A percentile compares a stretch with the other conserved stretches of the same genome.
These are phyloP conservation scores for Gymnopilus junonius DNA, from an alignment of 768 basidiomycete genomes.

Conservation along the genomic window DNA sequence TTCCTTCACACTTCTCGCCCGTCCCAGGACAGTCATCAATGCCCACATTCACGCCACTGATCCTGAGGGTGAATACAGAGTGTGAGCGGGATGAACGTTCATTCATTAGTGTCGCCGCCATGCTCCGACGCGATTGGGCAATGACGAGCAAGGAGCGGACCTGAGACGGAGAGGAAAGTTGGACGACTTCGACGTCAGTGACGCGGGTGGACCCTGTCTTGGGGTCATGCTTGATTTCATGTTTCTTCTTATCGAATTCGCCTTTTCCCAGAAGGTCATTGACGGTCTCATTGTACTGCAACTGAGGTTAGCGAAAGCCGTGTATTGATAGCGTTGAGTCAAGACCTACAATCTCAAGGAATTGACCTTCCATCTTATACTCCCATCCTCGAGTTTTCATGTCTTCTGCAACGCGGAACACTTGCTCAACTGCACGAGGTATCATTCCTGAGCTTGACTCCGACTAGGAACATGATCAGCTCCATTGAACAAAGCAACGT, in stretches of 20 bases:
- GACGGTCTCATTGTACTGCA: constrained; percentile 91
- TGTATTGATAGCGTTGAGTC: neutral
- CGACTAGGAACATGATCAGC: constrained; percentile 44
- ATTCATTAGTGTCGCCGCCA: constrained; percentile 93
- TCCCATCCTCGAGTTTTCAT: constrained; percentile 87
- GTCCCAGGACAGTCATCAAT: constrained; percentile 45
- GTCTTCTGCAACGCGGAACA: constrained; percentile 76
- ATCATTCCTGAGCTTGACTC: constrained; percentile 84
- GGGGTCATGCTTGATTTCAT: constrained; percentile 90
- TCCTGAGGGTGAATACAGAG: constrained; percentile 90
- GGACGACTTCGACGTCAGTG: constrained; percentile 79
- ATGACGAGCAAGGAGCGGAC: constrained; percentile 73
- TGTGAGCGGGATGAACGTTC: constrained; percentile 94
- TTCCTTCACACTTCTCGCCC: constrained; percentile 81
- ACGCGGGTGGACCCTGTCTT: constrained; percentile 79
- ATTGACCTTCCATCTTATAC: constrained; percentile 91
- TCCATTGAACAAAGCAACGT: neutral
- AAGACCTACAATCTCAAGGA: constrained; percentile 84
- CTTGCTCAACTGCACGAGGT: constrained; percentile 89
- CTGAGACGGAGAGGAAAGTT: constrained; percentile 74
- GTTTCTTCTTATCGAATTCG: constrained; percentile 91
- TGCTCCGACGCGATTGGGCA: constrained; percentile 82
- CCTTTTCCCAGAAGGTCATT: constrained; percentile 87
- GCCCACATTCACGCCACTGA: constrained; percentile 71
- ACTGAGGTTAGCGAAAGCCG: neutral